Conservation (phyloP, 164 flowering plant genomes). For the Stephania cephalantha region DNA sequence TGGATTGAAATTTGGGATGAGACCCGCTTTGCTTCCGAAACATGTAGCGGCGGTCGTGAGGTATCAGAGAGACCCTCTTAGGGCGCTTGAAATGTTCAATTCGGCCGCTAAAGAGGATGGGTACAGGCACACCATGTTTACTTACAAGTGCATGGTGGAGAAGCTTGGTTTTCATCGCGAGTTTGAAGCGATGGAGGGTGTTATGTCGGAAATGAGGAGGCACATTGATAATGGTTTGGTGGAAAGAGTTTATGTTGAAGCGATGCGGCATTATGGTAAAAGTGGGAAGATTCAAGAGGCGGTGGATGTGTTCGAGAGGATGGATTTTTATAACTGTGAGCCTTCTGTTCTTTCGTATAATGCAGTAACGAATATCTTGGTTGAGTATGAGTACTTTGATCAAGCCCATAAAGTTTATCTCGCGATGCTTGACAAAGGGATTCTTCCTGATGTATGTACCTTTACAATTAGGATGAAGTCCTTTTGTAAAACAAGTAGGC, state of each 20-base stretch:
- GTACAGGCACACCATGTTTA: constrained; percentile 6
- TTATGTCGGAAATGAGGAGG: constrained; percentile 14
- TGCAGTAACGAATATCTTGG: constrained; percentile 8
- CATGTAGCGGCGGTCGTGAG: constrained; percentile 10
- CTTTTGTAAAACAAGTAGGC: constrained; percentile 13
- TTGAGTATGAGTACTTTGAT: constrained; percentile 6
- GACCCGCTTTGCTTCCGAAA: constrained; percentile 9
- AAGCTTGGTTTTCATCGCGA: constrained; percentile 12
- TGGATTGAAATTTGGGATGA: constrained; percentile 5
- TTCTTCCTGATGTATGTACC: constrained; percentile 8
- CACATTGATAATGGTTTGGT: constrained; percentile 4
- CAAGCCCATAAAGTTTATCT: constrained; percentile 9
- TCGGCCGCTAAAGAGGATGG: constrained; percentile 11
- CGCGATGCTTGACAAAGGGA: constrained; percentile 7
- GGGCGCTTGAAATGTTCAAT: constrained; percentile 12
- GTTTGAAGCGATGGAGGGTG: constrained; percentile 13
- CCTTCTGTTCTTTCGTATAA: constrained; percentile 52
- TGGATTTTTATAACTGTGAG: constrained; percentile 53
- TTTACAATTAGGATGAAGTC: constrained; percentile 12
- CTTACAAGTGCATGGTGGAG: constrained; percentile 12
- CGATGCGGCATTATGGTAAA: constrained; percentile 8
- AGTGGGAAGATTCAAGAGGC: constrained; percentile 9
- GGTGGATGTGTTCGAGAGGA: constrained; percentile 9
- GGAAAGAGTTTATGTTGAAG: constrained; percentile 10
- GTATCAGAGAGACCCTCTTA: constrained; percentile 9